Evolutionary conservation across 768 basidiomycete species (phyloP).

Genomic region (Cubamyces sp.): DNA sequence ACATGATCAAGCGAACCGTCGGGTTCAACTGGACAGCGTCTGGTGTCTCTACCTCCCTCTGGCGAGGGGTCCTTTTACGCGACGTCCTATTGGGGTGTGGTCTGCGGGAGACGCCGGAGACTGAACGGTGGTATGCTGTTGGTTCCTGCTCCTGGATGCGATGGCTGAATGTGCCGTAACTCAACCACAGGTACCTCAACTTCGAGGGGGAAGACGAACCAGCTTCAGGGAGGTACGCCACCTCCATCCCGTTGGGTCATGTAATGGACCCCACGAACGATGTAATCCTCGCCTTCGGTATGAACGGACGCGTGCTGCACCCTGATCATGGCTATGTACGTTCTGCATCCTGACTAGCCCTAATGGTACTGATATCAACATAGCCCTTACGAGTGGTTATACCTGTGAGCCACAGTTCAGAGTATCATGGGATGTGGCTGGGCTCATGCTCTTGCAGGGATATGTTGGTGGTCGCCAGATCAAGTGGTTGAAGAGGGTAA

Average conservation of each 20-base stretch:
- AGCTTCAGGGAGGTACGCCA: conserved; percentile 27
- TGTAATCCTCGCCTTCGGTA: conserved; percentile 29
- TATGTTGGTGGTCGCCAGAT: conserved; percentile 31
- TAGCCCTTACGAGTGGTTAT: conserved; percentile 28
- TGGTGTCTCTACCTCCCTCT: conserved; percentile 27
- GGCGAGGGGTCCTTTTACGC: conserved; percentile 26
- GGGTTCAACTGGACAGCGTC: conserved; percentile 26
- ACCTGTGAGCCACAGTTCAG: conserved; percentile 6
- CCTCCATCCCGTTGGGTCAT: conserved; percentile 28
- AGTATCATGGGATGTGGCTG: too few species aligned
- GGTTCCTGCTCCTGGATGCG: neutral
- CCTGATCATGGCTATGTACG: conserved; percentile 32
- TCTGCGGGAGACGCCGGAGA: conserved; percentile 15
- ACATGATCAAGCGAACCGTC: conserved; percentile 27
- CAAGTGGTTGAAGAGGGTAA: conserved; percentile 29
- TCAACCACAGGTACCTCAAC: conserved; percentile 20
- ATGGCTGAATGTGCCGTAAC: too few species aligned
- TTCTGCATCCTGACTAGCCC: neutral
- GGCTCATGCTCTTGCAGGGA: neutral
- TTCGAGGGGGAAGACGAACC: conserved; percentile 29
- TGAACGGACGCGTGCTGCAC: conserved; percentile 30
- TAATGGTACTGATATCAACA: too few species aligned
- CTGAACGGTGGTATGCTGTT: conserved; percentile 23
- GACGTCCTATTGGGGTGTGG: conserved; percentile 28
- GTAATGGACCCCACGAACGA: conserved; percentile 31